phyloP scores from a whole-genome alignment of 495 filamentous ascomycete genomes.

The Thermothielavioides terrestris region DNA sequence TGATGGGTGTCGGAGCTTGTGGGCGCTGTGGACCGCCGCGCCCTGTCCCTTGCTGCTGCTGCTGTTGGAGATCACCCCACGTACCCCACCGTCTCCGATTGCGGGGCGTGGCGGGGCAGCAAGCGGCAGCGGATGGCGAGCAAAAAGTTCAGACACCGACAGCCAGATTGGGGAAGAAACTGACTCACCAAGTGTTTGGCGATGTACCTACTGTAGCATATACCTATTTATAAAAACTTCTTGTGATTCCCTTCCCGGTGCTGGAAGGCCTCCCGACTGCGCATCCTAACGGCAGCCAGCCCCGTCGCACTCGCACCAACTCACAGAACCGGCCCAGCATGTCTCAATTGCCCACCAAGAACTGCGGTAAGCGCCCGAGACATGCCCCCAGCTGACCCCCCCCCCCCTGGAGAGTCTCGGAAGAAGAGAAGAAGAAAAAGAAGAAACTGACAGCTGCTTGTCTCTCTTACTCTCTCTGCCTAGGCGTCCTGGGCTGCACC shows the following conservation, averaged over 20 bases:
- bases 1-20: no score
- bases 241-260: background rate
- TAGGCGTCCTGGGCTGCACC: constrained; percentile 62
- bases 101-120: constrained; percentile 18
- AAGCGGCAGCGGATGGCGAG: constrained; percentile 1
- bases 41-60: background rate
- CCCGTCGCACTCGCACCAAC: background rate
- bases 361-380: constrained; percentile 36
- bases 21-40: background rate
- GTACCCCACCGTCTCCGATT: constrained; percentile 16
- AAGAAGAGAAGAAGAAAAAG: no score
- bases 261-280: background rate
- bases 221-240: no score
- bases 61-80: constrained; percentile 1
- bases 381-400: background rate
- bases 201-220: no score
- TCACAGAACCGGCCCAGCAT: constrained; percentile 14
- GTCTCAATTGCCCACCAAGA: constrained; percentile 42
- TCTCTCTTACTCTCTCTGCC: no score
- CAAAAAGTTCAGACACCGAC: constrained; percentile 14
- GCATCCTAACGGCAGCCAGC: background rate
- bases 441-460: constrained; percentile 2
- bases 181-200: constrained; percentile 14
- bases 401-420: no score
- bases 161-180: background rate